Percentiles rank a stretch among this genome's conserved stretches.
Conservation (phyloP, 345 rosid species). For the Nephelium lappaceum region DNA sequence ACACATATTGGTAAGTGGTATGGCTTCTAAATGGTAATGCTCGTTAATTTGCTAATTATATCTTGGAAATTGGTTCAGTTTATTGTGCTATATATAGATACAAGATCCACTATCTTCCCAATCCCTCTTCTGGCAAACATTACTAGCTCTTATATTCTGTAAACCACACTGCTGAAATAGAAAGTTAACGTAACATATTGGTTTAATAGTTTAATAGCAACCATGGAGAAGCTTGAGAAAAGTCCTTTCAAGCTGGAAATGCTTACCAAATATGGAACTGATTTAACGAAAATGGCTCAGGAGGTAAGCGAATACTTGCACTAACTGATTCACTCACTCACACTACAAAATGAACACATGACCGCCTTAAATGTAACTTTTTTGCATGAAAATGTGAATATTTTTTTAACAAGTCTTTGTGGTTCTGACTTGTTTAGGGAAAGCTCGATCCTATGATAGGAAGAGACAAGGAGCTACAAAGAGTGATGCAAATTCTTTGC, state of each 20-base stretch:
- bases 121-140: neutral
- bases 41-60: neutral
- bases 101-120: neutral
- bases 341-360: neutral
- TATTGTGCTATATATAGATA: neutral
- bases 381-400: neutral
- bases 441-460: slow-evolving; percentile 30
- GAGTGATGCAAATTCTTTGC: slow-evolving; percentile 26
- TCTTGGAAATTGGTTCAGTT: neutral
- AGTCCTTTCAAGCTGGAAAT: neutral
- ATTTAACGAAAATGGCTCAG: slow-evolving; percentile 13
- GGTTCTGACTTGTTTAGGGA: slow-evolving; percentile 5
- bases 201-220: too few species aligned
- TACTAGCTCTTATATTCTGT: too few species aligned
- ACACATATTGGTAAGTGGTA: neutral
- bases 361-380: too few species aligned
- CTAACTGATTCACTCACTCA: too few species aligned
- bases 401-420: neutral
- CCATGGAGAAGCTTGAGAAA: slow-evolving; percentile 25
- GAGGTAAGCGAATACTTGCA: slow-evolving; percentile 11
- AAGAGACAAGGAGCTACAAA: slow-evolving; percentile 13
- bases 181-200: neutral
- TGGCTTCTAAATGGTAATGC: neutral
- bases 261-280: slow-evolving; percentile 23
- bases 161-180: neutral